Percentiles rank a stretch among this genome's conserved stretches.
Conservation (phyloP, 208 protist species). For the Leishmania gerbilli region DNA sequence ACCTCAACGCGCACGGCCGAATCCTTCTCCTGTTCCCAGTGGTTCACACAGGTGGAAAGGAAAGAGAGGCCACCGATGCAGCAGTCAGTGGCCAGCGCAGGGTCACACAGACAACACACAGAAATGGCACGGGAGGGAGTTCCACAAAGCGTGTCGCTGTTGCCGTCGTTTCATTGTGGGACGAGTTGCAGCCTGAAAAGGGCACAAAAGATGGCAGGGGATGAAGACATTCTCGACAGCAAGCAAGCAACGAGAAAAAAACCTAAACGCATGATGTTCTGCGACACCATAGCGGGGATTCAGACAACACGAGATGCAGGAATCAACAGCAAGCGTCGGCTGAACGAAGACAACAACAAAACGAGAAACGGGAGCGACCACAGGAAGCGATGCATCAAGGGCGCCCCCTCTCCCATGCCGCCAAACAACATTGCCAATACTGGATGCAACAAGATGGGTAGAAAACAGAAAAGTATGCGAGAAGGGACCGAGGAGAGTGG, state of each 20-base stretch:
- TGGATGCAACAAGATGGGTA: too few relatives aligned
- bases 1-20: too few relatives aligned
- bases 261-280: not conserved
- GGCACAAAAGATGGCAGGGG: not conserved
- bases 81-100: not conserved
- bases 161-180: not conserved
- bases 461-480: too few relatives aligned
- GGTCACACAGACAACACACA: not conserved
- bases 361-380: not conserved
- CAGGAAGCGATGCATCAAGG: not conserved
- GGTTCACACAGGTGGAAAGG: not conserved
- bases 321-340: not conserved
- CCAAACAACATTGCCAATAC: too few relatives aligned
- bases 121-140: not conserved
- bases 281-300: not conserved
- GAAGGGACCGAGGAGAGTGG: not conserved
- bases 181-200: not conserved
- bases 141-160: not conserved
- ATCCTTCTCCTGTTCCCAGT: not conserved
- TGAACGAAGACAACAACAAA: conserved; percentile 9
- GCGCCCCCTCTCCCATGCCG: too few relatives aligned
- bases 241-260: not conserved
- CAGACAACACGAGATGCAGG: not conserved
- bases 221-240: not conserved
- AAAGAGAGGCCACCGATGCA: not conserved